phyloP scores from a whole-genome alignment of 1,139 yeast species.

The Hanseniaspora gamundiae region DNA sequence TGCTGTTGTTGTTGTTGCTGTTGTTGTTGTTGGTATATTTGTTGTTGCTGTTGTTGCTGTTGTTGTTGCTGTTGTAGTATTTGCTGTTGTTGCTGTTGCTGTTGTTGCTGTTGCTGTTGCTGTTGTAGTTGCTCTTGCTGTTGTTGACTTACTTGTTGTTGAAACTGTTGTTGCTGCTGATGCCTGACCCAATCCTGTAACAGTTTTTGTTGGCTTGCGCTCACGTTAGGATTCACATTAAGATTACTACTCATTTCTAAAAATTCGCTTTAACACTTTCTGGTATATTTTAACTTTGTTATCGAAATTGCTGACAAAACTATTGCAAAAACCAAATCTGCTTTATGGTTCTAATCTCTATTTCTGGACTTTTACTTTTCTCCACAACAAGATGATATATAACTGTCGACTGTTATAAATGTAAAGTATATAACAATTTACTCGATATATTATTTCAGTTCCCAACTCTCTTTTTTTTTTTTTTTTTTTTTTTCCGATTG shows the following conservation, averaged over 20 bases:
- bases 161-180: background rate
- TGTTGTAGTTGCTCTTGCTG: constrained; percentile 1
- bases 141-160: background rate
- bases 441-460: no score
- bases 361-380: no score
- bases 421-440: no score
- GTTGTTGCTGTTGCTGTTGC: background rate
- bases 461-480: no score
- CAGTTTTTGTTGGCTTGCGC: background rate
- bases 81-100: background rate
- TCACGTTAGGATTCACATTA: background rate
- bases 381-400: no score
- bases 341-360: no score
- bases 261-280: no score
- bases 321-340: no score
- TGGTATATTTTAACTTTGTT: no score
- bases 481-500: no score
- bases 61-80: background rate
- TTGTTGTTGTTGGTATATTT: background rate
- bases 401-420: no score
- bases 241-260: background rate
- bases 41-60: background rate
- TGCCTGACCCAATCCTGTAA: background rate
- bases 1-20: background rate
- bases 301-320: no score